phyloP scores from a whole-genome alignment of 2,329 filamentous ascomycete species.

The Neofusicoccum laricinum region DNA sequence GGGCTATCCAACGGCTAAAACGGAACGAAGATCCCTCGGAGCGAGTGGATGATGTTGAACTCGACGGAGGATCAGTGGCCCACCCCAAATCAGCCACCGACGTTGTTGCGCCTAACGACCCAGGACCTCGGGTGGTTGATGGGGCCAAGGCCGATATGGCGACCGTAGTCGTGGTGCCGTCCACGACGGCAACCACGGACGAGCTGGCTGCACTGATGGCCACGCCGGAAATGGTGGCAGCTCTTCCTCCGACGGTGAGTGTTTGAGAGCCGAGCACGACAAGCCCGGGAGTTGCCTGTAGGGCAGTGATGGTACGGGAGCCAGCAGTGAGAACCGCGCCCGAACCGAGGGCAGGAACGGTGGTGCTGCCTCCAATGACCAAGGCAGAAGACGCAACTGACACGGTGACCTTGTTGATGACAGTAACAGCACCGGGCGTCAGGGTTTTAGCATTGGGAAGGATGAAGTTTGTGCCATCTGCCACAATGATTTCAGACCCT shows the following conservation, averaged over 20 bases:
- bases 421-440: not conserved
- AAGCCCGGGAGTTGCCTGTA: not conserved
- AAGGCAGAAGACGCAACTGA: not conserved
- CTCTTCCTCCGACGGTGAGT: not conserved
- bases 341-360: not conserved
- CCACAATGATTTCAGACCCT: not conserved
- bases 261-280: not conserved
- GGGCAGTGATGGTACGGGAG: not conserved
- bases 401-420: not conserved
- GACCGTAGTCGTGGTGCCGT: not conserved
- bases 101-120: no score
- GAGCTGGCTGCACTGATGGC: not conserved
- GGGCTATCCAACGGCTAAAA: no score
- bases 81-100: no score
- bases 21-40: no score
- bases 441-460: not conserved
- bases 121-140: no score
- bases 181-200: not conserved
- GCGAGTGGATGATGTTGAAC: no score
- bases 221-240: not conserved
- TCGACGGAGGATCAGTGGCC: no score
- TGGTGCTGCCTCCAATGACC: not conserved
- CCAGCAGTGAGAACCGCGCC: not conserved
- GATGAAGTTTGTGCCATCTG: not conserved
- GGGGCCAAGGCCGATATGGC: not conserved